These are phyloP conservation scores for Eutrema japonicum DNA, from an alignment of 345 rosid genomes.

Conservation along the genomic window DNA sequence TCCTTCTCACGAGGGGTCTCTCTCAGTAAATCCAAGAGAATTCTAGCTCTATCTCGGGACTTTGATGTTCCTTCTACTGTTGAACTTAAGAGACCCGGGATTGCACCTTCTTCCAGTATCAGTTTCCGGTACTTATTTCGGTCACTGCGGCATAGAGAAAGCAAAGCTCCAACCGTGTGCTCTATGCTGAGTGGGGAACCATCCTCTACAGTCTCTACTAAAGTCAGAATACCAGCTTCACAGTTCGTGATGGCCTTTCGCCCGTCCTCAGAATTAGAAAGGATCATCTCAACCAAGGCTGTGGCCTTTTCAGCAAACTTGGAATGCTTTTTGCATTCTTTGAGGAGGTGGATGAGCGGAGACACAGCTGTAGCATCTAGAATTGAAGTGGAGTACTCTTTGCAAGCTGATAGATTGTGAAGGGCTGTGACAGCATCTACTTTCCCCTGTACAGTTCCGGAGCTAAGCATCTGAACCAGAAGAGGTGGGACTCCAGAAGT, in stretches of 20 bases:
- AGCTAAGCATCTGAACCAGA: conserved; percentile 70
- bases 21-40: conserved; percentile 69
- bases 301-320: conserved; percentile 77
- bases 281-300: conserved; percentile 65
- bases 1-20: conserved; percentile 65
- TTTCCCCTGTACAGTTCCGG: conserved; percentile 75
- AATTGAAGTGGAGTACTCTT: conserved; percentile 50
- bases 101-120: conserved; percentile 78
- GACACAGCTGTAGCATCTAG: conserved; percentile 63
- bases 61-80: conserved; percentile 68
- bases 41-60: conserved; percentile 70
- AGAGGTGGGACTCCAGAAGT: conserved; percentile 67
- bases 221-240: conserved; percentile 64
- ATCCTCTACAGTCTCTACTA: conserved; percentile 78
- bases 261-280: conserved; percentile 70
- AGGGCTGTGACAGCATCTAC: conserved; percentile 81
- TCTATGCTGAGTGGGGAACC: conserved; percentile 69
- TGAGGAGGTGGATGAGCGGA: conserved; percentile 70
- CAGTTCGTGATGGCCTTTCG: conserved; percentile 55
- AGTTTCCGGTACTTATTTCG: conserved; percentile 64
- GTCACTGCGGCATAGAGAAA: conserved; percentile 60
- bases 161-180: conserved; percentile 68
- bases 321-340: conserved; percentile 74
- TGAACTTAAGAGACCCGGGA: conserved; percentile 71
- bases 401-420: conserved; percentile 65